These are phyloP conservation scores for Arabis hirsuta DNA, from an alignment of 345 rosid genomes.

Conservation along the genomic window DNA sequence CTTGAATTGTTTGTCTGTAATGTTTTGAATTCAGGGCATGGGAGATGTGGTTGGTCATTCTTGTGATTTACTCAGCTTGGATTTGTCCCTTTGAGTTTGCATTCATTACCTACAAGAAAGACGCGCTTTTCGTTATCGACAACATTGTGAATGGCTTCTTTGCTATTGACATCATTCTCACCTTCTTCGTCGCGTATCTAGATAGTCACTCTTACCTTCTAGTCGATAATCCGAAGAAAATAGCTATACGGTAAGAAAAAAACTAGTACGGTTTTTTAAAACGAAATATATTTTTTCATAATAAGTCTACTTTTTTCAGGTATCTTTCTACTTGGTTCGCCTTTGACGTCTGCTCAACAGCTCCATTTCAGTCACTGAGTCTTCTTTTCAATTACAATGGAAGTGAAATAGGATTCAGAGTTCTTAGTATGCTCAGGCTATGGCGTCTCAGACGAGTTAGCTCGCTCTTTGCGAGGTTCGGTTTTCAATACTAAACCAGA, in stretches of 20 bases:
- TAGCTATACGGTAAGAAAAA: slow-evolving; percentile 65
- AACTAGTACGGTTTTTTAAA: not conserved
- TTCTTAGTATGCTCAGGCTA: slow-evolving; percentile 91
- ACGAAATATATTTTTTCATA: not conserved
- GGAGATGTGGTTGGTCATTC: slow-evolving; percentile 89
- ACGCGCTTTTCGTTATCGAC: slow-evolving; percentile 74
- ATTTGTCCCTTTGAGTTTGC: slow-evolving; percentile 91
- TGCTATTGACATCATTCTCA: slow-evolving; percentile 84
- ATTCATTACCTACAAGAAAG: slow-evolving; percentile 72
- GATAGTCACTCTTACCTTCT: slow-evolving; percentile 81
- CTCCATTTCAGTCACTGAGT: slow-evolving; percentile 77
- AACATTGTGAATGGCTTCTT: slow-evolving; percentile 91
- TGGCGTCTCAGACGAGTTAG: slow-evolving; percentile 99
- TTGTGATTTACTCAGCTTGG: slow-evolving; percentile 97
- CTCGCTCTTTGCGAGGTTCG: slow-evolving; percentile 89
- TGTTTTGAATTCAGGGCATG: slow-evolving; percentile 72
- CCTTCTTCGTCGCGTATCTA: slow-evolving; percentile 88
- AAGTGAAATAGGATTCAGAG: slow-evolving; percentile 68
- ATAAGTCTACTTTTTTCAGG: slow-evolving; percentile 27
- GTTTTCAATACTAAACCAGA: slow-evolving; percentile 27
- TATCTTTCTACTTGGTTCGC: slow-evolving; percentile 91
- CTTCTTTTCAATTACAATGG: slow-evolving; percentile 65
- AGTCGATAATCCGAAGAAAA: slow-evolving; percentile 77
- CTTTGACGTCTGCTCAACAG: slow-evolving; percentile 91
- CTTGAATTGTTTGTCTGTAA: slow-evolving; percentile 31